Evolutionary conservation across 108 stramenopile genomes (phyloP), one percentile per base, ranked within the genome.

Genomic region (Pseudonitzschia delicatissima): DNA sequence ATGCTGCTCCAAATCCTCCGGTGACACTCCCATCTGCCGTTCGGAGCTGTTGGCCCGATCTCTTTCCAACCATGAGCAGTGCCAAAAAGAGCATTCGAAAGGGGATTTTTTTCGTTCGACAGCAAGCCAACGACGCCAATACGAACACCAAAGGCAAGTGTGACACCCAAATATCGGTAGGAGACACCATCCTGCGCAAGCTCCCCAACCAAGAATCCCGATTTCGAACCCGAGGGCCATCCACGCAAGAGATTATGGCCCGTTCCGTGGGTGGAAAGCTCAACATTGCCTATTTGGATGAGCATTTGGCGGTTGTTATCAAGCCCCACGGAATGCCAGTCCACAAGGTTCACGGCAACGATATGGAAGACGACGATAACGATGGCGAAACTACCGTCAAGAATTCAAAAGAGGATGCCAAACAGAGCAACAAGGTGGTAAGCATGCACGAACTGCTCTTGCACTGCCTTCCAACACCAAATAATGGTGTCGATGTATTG

Each of bases 291-390:
- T 55, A 32, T 29, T 4, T 55, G 3, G 53, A 55, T 33, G 8
- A 27, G 0, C 12, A 27, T 27, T n/a, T 55, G 0, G 53, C 53
- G 0, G 53, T 55, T 11, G 53, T 55, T 6, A 27, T 55, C 0
- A 55, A 55, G 8, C 53, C 53, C 9, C n/a, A 55, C 11, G 53
- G 53, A 33, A 55, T 55, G 53, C 21, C 11, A 11, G 53, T 55
- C 7, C n/a, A 49, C 21, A 49, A 49, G 17, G 48, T 49, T 15
- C 3, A 5, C 29, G 9, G 2, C 9, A 57, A 20, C 29, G 57
- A 57, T 57, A 28, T 23, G 2, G 17, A 57, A 3, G 29, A 18
- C 0, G 28, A 36, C 1, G 18, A 31, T 6, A 32, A 57, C 60
- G 18, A 8, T 6, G 13, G 20, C 13, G 60, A n/a, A 18, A 45